Conservation (phyloP, 257 asterid species). For the Petunia axillaris region DNA sequence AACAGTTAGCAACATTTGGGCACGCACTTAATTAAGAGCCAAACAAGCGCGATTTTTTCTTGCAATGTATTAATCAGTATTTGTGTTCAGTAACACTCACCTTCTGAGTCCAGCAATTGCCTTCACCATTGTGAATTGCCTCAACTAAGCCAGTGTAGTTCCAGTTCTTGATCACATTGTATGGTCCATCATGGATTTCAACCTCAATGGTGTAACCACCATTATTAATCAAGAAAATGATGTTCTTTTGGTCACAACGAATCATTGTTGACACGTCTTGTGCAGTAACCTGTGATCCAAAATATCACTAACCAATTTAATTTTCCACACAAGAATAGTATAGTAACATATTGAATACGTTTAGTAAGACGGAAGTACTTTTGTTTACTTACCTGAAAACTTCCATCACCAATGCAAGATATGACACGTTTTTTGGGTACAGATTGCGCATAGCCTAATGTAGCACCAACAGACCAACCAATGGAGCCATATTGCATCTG, state of each 20-base stretch:
- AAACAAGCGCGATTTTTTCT: background rate
- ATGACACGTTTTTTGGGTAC: conserved; percentile 56
- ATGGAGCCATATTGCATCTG: conserved; percentile 72
- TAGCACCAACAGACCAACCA: conserved; percentile 67
- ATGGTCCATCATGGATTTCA: conserved; percentile 78
- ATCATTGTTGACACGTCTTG: conserved; percentile 78
- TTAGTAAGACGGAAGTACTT: background rate
- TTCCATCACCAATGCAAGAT: conserved; percentile 77
- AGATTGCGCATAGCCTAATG: conserved; percentile 73
- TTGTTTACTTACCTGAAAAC: conserved; percentile 55
- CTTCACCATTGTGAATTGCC: conserved; percentile 65
- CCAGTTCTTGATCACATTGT: conserved; percentile 79
- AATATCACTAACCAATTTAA: background rate
- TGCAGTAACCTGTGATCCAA: conserved; percentile 53
- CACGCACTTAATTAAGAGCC: no score
- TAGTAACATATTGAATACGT: background rate
- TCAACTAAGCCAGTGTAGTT: conserved; percentile 65
- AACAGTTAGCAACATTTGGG: background rate
- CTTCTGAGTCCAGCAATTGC: conserved; percentile 77
- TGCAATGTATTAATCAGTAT: background rate
- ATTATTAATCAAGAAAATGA: conserved; percentile 72
- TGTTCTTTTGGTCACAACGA: conserved; percentile 53
- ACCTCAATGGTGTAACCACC: conserved; percentile 79
- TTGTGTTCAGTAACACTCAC: conserved; percentile 25
- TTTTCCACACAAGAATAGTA: background rate